Evolutionary conservation across 441 rosid genomes (phyloP).

Genomic region (Raphanus hybrid): DNA sequence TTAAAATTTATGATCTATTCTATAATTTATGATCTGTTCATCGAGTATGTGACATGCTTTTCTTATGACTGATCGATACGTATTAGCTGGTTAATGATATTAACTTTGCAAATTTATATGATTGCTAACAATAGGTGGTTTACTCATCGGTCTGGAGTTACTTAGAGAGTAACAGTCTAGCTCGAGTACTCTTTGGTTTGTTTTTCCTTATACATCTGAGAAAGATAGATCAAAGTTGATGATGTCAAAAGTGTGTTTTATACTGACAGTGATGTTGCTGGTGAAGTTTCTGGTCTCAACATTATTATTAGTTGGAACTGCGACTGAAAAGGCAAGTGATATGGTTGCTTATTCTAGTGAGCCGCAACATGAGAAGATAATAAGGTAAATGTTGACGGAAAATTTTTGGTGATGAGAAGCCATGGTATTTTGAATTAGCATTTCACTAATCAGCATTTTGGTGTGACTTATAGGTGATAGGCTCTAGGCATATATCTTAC

Average conservation of each 20-base stretch:
- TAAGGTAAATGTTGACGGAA: constrained; percentile 46
- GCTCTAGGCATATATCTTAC: constrained; percentile 76
- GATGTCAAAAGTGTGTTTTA: constrained; percentile 82
- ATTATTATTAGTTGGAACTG: constrained; percentile 97
- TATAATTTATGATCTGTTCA: constrained; percentile 36
- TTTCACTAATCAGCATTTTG: constrained; percentile 21
- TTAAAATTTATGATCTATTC: constrained; percentile 31
- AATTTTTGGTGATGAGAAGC: neutral
- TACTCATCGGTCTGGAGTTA: neutral
- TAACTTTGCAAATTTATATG: constrained; percentile 7
- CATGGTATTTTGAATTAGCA: constrained; percentile 12
- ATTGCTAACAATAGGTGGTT: neutral
- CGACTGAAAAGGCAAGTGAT: constrained; percentile 92
- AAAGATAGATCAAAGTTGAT: constrained; percentile 40
- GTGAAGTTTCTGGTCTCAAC: constrained; percentile 98
- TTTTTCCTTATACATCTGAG: neutral
- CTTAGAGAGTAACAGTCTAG: neutral
- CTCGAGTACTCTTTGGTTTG: neutral
- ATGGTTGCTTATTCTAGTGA: constrained; percentile 96
- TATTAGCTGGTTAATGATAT: constrained; percentile 10
- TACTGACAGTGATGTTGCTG: constrained; percentile 94
- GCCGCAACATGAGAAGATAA: constrained; percentile 97
- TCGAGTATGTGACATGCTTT: constrained; percentile 56
- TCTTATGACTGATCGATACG: constrained; percentile 9
- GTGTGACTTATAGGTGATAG: constrained; percentile 60